phyloP scores from a whole-genome alignment of 2,329 filamentous ascomycete species.

The Monosporascus sp. region DNA sequence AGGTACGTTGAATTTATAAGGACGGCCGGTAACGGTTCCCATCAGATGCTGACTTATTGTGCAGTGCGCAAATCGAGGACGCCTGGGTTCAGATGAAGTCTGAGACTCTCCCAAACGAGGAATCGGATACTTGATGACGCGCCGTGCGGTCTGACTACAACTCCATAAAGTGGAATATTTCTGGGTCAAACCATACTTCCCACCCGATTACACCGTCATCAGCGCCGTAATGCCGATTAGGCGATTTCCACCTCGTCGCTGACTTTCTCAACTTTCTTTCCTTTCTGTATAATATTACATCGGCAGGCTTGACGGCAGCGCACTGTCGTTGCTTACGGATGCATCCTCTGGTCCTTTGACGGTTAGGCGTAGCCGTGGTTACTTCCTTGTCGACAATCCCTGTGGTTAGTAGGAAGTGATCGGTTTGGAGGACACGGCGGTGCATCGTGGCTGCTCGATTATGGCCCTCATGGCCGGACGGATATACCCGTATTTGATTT shows the following conservation, averaged over 20 bases:
- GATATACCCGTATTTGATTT: no score
- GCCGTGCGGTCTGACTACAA: not conserved
- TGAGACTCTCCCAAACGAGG: conserved; percentile 19
- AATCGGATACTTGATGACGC: conserved; percentile 6
- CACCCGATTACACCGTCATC: no score
- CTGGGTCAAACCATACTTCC: no score
- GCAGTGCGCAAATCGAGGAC: conserved; percentile 20
- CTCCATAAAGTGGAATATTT: not conserved
- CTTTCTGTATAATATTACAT: not conserved
- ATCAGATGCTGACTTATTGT: not conserved
- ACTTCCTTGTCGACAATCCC: not conserved
- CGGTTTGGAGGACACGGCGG: no score
- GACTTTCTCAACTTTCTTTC: not conserved
- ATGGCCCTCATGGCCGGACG: no score
- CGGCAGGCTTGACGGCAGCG: not conserved
- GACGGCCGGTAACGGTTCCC: no score
- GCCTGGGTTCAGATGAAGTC: conserved; percentile 24
- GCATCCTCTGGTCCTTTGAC: not conserved
- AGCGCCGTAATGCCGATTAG: no score
- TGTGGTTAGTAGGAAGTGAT: not conserved
- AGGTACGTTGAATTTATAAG: conserved; percentile 29
- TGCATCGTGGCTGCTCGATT: no score
- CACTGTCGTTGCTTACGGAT: not conserved
- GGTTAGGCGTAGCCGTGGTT: not conserved
- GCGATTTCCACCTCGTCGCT: no score